Conservation (phyloP, 192 early-diverging fungal genomes). For the Mortierella claussenii region DNA sequence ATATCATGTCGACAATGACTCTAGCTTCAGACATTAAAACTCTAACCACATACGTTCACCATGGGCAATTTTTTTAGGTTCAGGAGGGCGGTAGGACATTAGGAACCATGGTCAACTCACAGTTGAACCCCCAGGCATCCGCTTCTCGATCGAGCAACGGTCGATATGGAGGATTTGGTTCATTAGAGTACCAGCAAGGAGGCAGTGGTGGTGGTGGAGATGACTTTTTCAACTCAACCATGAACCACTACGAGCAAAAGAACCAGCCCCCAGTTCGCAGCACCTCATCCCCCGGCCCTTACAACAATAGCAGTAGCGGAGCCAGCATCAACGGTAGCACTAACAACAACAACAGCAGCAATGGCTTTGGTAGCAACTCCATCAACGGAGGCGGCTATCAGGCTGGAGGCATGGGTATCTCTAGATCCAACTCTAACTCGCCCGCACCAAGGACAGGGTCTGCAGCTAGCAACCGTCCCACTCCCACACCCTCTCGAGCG, state of each 20-base stretch:
- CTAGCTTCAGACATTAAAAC: neutral
- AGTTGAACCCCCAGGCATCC: conserved; percentile 33
- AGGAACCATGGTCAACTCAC: conserved; percentile 45
- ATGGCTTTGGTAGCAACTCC: conserved; percentile 1
- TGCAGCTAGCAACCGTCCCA: conserved; percentile 9
- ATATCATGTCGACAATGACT: neutral
- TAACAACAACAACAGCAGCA: conserved; percentile 10
- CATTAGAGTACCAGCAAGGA: conserved; percentile 37
- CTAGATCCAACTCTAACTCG: conserved; percentile 42
- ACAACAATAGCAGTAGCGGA: conserved; percentile 8
- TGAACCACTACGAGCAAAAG: conserved; percentile 58
- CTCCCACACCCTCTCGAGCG: neutral
- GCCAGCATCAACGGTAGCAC: conserved; percentile 13
- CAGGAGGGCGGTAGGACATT: conserved; percentile 48
- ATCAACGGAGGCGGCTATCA: conserved; percentile 17
- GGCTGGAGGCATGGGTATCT: conserved; percentile 34
- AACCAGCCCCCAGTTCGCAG: conserved; percentile 42
- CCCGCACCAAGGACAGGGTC: conserved; percentile 43
- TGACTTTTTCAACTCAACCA: conserved; percentile 57
- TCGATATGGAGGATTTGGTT: conserved; percentile 43
- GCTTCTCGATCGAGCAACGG: conserved; percentile 17
- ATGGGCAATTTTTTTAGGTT: conserved; percentile 50
- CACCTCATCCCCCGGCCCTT: conserved; percentile 27
- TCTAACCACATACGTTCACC: neutral
- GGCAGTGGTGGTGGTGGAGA: conserved; percentile 24